Conservation (phyloP, 176 grass and related monocot species). For the Avena atlantica region DNA sequence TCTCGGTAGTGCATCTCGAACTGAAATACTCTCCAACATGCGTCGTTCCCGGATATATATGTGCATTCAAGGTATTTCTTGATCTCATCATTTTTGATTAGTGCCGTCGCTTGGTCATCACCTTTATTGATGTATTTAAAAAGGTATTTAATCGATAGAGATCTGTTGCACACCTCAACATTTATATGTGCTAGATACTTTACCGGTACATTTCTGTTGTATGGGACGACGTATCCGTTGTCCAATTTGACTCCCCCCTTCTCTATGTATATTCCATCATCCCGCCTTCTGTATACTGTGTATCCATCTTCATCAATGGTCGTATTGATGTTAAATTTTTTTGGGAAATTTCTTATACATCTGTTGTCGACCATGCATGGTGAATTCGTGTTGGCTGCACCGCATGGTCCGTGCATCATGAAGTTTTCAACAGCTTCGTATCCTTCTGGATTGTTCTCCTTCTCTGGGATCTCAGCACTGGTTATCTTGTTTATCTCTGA, state of each 20-base stretch:
- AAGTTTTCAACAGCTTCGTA: background rate
- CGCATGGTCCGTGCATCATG: too few species aligned
- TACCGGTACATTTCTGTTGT: background rate
- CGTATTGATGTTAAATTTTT: background rate
- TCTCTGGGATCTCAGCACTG: background rate
- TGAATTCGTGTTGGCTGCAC: too few species aligned
- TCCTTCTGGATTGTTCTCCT: background rate
- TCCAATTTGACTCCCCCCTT: background rate
- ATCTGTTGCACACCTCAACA: slow-evolving; percentile 35
- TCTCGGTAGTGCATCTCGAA: too few species aligned
- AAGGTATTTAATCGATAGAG: slow-evolving; percentile 39
- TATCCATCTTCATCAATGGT: background rate
- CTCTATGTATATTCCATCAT: background rate
- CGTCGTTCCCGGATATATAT: too few species aligned
- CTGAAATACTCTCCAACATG: too few species aligned
- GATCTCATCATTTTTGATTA: too few species aligned
- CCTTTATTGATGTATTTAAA: slow-evolving; percentile 23
- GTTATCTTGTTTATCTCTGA: slow-evolving; percentile 29
- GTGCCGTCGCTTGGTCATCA: too few species aligned
- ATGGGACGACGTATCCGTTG: background rate
- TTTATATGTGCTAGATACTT: slow-evolving; percentile 32
- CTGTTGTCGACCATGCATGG: too few species aligned
- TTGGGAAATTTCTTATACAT: background rate
- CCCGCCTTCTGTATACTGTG: background rate
- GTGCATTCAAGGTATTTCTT: too few species aligned